Base-by-base conservation (phyloP, 768 basidiomycete species). In the Trametes gibbosa region DNA sequence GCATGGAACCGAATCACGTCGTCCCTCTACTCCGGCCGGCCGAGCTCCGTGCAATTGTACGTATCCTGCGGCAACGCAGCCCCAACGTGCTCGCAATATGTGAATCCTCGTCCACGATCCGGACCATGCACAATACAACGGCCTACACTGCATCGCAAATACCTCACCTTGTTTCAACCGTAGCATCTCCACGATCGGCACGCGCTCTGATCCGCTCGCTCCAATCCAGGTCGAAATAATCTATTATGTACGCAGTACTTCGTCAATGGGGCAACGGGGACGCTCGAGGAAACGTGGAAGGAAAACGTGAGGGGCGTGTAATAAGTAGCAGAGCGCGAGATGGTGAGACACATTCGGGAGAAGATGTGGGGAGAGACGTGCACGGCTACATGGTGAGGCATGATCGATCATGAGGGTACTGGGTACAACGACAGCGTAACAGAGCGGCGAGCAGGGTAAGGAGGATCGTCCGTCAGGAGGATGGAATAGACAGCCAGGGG, bases 341-440 rank as follows among this genome's bases (percentile, higher is more conserved):
- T 32, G 35, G 37, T 10, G 39, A 24, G 32, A n/a, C 16, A 17
- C 56, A 24, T 25, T 46, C 43, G 23, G 19, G 37, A 3, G n/a
- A 9, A 51, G 50, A 52, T 17, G 21, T 13, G 29, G 35, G 53
- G 56, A 43, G 61, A 58, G 61, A 62, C 37, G 60, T 62, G 42
- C 58, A 59, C 47, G 57, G 61, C 61, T 62, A 62, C 61, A 64
- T 49, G 52, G 52, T 16, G 8, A 10, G 49, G 17, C 50, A 59
- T 55, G 64, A 51, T 32, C 29, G 29, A 10, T 65, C 61, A 58
- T 63, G 53, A 56, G 23, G 16, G 54, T 56, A 56, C 39, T 50
- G 25, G 55, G 43, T 65, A 65, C 61, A 63, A 58, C 61, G 64
- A 65, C 60, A 65, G 64, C 64, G 51, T 42, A 62, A 58, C 61